Percentiles rank a stretch among this genome's conserved stretches.
Conservation (phyloP, 2,329 filamentous ascomycete species). For the Talaromyces sp. region DNA sequence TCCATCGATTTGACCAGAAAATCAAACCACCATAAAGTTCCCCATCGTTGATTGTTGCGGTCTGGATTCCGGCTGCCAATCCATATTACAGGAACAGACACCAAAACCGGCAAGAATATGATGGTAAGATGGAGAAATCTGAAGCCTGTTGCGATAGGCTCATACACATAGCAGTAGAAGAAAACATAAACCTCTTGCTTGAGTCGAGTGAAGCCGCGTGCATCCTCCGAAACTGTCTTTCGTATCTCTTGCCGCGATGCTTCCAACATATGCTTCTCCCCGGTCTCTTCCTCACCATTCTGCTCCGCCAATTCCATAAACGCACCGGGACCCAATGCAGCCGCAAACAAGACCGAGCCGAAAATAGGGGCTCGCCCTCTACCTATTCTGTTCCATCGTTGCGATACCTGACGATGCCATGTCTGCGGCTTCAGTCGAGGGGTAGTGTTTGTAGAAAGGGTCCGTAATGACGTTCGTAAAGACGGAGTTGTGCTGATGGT, state of each 20-base stretch:
- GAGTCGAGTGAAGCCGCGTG: constrained; percentile 58
- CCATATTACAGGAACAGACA: constrained; percentile 77
- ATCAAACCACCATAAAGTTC: constrained; percentile 91
- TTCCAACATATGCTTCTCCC: constrained; percentile 82
- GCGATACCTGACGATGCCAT: constrained; percentile 17
- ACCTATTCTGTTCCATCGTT: constrained; percentile 21
- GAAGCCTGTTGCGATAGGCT: constrained; percentile 80
- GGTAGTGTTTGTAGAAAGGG: constrained; percentile 34
- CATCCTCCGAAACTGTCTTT: constrained; percentile 62
- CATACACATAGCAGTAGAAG: constrained; percentile 59
- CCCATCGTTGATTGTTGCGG: constrained; percentile 70
- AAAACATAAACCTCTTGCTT: constrained; percentile 62
- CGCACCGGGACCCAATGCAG: constrained; percentile 52
- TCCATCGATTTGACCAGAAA: constrained; percentile 90
- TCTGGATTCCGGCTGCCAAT: constrained; percentile 63
- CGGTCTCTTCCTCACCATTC: constrained; percentile 55
- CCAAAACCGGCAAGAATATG: constrained; percentile 88
- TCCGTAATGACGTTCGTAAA: constrained; percentile 25
- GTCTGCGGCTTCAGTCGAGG: constrained; percentile 24
- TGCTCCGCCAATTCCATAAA: constrained; percentile 59
- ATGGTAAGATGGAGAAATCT: constrained; percentile 82
- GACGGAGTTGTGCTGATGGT: constrained; percentile 29
- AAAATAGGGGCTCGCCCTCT: constrained; percentile 26
- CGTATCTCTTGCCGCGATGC: constrained; percentile 73
- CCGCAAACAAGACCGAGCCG: constrained; percentile 38